A percentile compares a stretch with the other conserved stretches of the same genome.
Conservation (phyloP, 805 yeast genomes). For the Monosporozyma siamensis region DNA sequence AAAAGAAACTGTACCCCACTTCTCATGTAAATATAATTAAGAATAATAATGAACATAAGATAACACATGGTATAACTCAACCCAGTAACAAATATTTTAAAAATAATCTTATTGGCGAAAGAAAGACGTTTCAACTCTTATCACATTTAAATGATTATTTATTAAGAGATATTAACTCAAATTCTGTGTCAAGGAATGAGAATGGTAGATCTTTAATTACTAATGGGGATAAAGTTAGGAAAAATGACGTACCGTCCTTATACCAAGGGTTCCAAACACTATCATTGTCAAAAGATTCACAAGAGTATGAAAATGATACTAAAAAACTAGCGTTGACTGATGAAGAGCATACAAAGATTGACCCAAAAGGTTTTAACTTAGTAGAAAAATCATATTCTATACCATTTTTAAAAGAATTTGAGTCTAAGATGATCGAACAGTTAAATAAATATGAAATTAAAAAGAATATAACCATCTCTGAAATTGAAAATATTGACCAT, state of each 20-base stretch:
- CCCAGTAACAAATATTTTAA: slow-evolving; percentile 32
- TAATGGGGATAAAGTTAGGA: not conserved
- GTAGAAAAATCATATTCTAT: slow-evolving; percentile 37
- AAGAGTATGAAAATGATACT: not conserved
- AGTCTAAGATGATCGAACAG: slow-evolving; percentile 35
- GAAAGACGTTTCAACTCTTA: slow-evolving; percentile 39
- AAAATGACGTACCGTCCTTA: slow-evolving; percentile 1
- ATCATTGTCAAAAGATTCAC: not conserved
- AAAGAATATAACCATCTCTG: slow-evolving; percentile 54
- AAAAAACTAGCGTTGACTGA: not conserved
- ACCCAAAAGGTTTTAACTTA: slow-evolving; percentile 32
- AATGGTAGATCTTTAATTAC: not conserved
- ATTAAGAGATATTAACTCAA: slow-evolving; percentile 39
- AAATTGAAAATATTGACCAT: slow-evolving; percentile 53
- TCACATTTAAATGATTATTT: slow-evolving; percentile 54
- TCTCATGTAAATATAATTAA: not conserved
- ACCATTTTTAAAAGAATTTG: slow-evolving; percentile 31
- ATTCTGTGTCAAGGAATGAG: slow-evolving; percentile 11
- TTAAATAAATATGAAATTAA: slow-evolving; percentile 52
- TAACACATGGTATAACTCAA: not conserved
- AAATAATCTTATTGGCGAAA: slow-evolving; percentile 29
- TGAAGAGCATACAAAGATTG: not conserved
- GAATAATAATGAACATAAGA: not conserved
- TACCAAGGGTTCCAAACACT: slow-evolving; percentile 6
- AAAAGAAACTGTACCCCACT: not conserved